Base-by-base conservation (phyloP, 2,329 filamentous ascomycete species). In the Xylaria sp. region DNA sequence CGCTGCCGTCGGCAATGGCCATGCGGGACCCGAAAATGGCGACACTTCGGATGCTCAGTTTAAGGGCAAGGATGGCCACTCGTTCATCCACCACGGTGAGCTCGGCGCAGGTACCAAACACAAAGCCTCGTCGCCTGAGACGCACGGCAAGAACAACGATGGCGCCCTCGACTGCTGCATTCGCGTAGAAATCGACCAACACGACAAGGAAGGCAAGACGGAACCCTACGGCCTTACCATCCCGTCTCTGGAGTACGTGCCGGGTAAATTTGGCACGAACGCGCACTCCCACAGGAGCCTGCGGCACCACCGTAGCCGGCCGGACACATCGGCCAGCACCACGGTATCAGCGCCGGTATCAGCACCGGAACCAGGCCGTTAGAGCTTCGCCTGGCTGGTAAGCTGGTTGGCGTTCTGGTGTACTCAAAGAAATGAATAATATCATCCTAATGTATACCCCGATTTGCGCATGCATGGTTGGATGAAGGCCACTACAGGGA, bases 141-240 rank as follows among this genome's bases (percentile, higher is more conserved):
- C 73, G 67, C 72, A 87, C 72, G 76, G 88, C 61, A 72, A 77
- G 70, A 72, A 75, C 63, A 69, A 79, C 71, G 78, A 88, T 74
- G 79, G 81, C 64, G 76, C 83, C 8, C 80, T 99, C 4, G 91
- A 97, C 64, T 85, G 97, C 45, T 87, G 86, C 50, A 84, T 99
- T 64, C 89, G 92, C 52, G 87, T 97, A 60, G 94, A 99, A 74
- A 85, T 93, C 58, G 86, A 92, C 69, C 90, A 96, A 68, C 86
- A 88, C 64, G 86, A 97, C 69, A 85, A 85, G 2, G 79, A 89
- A 34, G 94, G 94, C 37, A 84, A 83, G 61, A 97, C 94, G 0
- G 81, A 87, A 57, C 84, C 86, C 13, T 99, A 99, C 68, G 89
- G 92, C 8, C 76, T 99, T 44, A 87, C 91, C 1, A 86, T 99